These are phyloP conservation scores for Lodderomyces margitis DNA, from an alignment of 1,139 yeast species.

Conservation along the genomic window DNA sequence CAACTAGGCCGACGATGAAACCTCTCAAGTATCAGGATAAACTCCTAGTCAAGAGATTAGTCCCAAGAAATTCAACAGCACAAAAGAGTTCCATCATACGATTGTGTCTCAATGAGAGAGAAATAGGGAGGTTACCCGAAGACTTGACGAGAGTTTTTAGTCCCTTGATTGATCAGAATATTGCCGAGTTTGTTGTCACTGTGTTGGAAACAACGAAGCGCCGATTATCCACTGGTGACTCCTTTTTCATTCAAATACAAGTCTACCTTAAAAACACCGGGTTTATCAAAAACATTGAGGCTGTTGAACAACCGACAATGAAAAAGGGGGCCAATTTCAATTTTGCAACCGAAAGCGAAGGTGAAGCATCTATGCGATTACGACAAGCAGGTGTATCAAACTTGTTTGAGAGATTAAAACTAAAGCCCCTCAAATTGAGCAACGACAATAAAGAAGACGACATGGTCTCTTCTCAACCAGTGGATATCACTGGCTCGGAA, in stretches of 20 bases:
- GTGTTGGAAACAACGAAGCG: conserved; percentile 58
- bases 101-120: conserved; percentile 38
- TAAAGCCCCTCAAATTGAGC: conserved; percentile 18
- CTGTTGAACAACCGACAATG: conserved; percentile 11
- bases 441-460: conserved; percentile 15
- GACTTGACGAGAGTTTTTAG: conserved; percentile 67
- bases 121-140: conserved; percentile 76
- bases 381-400: conserved; percentile 58
- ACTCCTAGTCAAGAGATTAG: conserved; percentile 36
- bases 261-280: conserved; percentile 55
- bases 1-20: conserved; percentile 68
- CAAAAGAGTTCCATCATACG: conserved; percentile 31
- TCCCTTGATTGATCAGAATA: conserved; percentile 59
- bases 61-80: conserved; percentile 28
- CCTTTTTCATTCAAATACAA: conserved; percentile 61
- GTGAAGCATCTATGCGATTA: conserved; percentile 51
- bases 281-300: conserved; percentile 30
- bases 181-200: conserved; percentile 56
- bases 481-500: conserved; percentile 11
- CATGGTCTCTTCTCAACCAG: conserved; percentile 2
- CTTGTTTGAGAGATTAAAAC: conserved; percentile 49
- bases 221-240: conserved; percentile 69
- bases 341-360: conserved; percentile 48
- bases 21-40: conserved; percentile 52
- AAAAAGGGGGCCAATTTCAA: conserved; percentile 18